Base-by-base conservation (phyloP, 176 grass and related monocot species). In the Alloteropsis semialata region DNA sequence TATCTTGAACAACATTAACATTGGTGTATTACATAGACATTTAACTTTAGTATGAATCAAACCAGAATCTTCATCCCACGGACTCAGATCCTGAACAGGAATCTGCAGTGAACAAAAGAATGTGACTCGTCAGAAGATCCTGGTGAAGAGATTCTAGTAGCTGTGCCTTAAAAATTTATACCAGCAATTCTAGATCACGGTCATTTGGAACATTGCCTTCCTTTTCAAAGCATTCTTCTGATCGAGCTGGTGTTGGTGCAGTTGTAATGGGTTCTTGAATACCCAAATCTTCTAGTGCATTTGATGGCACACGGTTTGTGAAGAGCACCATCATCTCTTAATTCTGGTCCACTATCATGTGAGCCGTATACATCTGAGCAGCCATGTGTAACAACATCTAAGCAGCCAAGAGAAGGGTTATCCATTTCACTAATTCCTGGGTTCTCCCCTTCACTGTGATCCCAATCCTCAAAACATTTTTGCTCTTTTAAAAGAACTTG, bases 111-210 rank as follows among this genome's bases (percentile, higher is more conserved):
- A 82, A 83, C 54, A 21, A n/a, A 21, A 8, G 46, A 61, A 76
- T 74, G n/a, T 27, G 65, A 43, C 70, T 57, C 83, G 82, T 76
- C 22, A 55, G 10, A 79, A 87, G n/a, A n/a, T n/a, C n/a, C 44
- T n/a, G 19, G 27, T 53, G 49, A 70, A 74, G 28, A 85, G 2
- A 28, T 41, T 78, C 44, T 16, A 44, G 18, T 75, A 76, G n/a
- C 16, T 70, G 25, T 72, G 74, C n/a, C 13, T 45, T 82, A 74
- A 80, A 73, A 44, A 70, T 66, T 33, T 79, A 82, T 94, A 94
- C 92, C 89, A 75, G 85, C 74, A n/a, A n/a, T 84, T 93, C 85
- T 72, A 93, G 44, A 76, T 93, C 88, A 42, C 83, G 87, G 69
- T 84, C 87, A 55, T 83, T 87, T 63, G 84, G 80, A 69, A 89